These are phyloP conservation scores for Amborella trichopoda DNA, from an alignment of 164 flowering plant species.

Conservation along the genomic window DNA sequence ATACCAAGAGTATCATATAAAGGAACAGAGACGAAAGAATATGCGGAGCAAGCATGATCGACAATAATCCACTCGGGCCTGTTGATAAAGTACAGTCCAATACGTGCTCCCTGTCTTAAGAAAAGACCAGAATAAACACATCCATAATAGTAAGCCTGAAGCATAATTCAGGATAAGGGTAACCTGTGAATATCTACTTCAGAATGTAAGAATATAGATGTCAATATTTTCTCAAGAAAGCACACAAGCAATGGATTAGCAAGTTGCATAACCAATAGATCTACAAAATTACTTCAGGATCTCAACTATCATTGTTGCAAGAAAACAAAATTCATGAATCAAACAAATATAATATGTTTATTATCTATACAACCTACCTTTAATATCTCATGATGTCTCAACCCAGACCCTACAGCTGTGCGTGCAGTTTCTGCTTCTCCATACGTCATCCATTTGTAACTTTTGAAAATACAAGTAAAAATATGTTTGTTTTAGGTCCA, in stretches of 20 bases:
- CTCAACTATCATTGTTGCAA: slow-evolving; percentile 1
- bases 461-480: slow-evolving; percentile 10
- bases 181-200: too few relatives aligned
- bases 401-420: slow-evolving; percentile 78
- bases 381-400: slow-evolving; percentile 57
- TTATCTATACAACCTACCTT: slow-evolving; percentile 29
- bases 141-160: neutral
- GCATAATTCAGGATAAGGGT: neutral
- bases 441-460: slow-evolving; percentile 99
- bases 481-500: neutral
- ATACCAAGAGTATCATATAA: slow-evolving; percentile 95
- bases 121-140: neutral
- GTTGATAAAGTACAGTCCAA: slow-evolving; percentile 88
- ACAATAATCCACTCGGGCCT: slow-evolving; percentile 96
- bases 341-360: slow-evolving; percentile 1
- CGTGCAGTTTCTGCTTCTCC: slow-evolving; percentile 90
- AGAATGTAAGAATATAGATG: too few relatives aligned
- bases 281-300: neutral
- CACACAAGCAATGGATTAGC: too few relatives aligned
- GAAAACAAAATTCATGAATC: slow-evolving; percentile 1
- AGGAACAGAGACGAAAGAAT: slow-evolving; percentile 88
- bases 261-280: too few relatives aligned
- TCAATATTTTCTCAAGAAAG: too few relatives aligned
- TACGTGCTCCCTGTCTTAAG: slow-evolving; percentile 51
- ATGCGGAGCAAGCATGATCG: slow-evolving; percentile 98